A percentile compares a stretch with the other conserved stretches of the same genome.
phyloP scores from a whole-genome alignment of 2,329 filamentous ascomycete species.

The Scytalidium lignicola region DNA sequence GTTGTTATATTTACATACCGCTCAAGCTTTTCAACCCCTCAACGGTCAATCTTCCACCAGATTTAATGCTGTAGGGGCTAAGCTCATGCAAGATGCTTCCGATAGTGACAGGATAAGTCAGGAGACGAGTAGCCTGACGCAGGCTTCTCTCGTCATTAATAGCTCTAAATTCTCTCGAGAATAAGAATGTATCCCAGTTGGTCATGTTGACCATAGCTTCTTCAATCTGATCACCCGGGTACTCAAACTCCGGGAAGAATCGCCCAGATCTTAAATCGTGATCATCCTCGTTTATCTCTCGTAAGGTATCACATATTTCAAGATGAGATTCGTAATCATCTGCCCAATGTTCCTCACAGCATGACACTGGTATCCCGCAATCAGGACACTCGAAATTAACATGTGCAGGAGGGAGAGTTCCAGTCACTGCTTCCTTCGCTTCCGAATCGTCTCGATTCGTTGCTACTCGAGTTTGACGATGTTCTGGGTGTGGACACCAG shows the following conservation, averaged over 20 bases:
- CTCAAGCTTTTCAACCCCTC: slow-evolving; percentile 93
- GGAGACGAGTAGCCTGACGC: slow-evolving; percentile 84
- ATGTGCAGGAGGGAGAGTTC: slow-evolving; percentile 64
- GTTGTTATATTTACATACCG: slow-evolving; percentile 51
- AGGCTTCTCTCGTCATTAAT: slow-evolving; percentile 87
- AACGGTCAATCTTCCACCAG: slow-evolving; percentile 68
- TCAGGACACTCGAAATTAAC: slow-evolving; percentile 94
- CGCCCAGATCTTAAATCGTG: slow-evolving; percentile 88
- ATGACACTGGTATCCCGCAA: slow-evolving; percentile 90
- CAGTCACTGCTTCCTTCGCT: slow-evolving; percentile 49
- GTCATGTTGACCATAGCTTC: slow-evolving; percentile 95
- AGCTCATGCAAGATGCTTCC: slow-evolving; percentile 90
- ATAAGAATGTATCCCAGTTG: slow-evolving; percentile 97
- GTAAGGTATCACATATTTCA: slow-evolving; percentile 83
- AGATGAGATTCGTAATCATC: slow-evolving; percentile 92
- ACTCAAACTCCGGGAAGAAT: slow-evolving; percentile 90
- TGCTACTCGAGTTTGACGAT: slow-evolving; percentile 68
- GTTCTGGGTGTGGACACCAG: slow-evolving; percentile 85
- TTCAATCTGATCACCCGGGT: slow-evolving; percentile 83
- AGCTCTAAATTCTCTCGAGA: slow-evolving; percentile 84
- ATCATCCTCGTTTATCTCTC: slow-evolving; percentile 96
- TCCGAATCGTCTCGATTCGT: slow-evolving; percentile 61
- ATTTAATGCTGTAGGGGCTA: slow-evolving; percentile 81
- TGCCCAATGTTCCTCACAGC: slow-evolving; percentile 91
- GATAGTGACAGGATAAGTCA: slow-evolving; percentile 92